phyloP scores from a whole-genome alignment of 352 stramenopile genomes.

The Hyaloperonospora arabidopsidis region DNA sequence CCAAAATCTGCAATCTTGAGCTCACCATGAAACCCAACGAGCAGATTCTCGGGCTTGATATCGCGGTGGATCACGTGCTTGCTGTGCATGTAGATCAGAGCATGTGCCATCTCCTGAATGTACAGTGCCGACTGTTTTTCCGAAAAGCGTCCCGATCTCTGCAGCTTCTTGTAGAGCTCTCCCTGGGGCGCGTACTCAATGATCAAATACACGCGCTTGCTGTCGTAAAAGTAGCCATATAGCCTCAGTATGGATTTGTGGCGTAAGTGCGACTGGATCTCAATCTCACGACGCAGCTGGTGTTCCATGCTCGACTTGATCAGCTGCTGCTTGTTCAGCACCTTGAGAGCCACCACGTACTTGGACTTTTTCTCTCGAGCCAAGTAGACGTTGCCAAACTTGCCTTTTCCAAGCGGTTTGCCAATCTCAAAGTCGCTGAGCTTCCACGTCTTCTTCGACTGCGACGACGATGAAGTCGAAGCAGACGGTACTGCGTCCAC shows the following conservation, averaged over 20 bases:
- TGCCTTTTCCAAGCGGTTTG: conserved; percentile 95
- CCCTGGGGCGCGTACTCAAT: conserved; percentile 97
- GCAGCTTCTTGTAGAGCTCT: conserved; percentile 98
- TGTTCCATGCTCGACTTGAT: conserved; percentile 96
- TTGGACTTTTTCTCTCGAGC: conserved; percentile 95
- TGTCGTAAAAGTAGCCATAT: conserved; percentile 98
- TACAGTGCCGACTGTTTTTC: conserved; percentile 91
- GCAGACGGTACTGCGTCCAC: not conserved
- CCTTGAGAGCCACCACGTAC: conserved; percentile 99
- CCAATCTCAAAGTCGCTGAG: conserved; percentile 99
- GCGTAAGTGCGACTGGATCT: conserved; percentile 98
- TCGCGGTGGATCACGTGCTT: conserved; percentile 99
- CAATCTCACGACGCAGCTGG: conserved; percentile 98
- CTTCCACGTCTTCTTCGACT: conserved; percentile 72
- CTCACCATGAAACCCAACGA: conserved; percentile 91
- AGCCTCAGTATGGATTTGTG: conserved; percentile 96
- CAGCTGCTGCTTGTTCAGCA: conserved; percentile 96
- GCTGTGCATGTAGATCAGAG: conserved; percentile 96
- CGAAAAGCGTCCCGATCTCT: conserved; percentile 83
- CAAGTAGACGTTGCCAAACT: conserved; percentile 99
- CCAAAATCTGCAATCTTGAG: conserved; percentile 99
- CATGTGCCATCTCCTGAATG: conserved; percentile 90
- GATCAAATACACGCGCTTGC: conserved; percentile 98
- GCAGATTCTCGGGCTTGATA: conserved; percentile 99
- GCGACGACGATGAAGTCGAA: conserved; percentile 4